Base-by-base conservation (phyloP, 257 asterid genomes). In the Penstemon newberryi region DNA sequence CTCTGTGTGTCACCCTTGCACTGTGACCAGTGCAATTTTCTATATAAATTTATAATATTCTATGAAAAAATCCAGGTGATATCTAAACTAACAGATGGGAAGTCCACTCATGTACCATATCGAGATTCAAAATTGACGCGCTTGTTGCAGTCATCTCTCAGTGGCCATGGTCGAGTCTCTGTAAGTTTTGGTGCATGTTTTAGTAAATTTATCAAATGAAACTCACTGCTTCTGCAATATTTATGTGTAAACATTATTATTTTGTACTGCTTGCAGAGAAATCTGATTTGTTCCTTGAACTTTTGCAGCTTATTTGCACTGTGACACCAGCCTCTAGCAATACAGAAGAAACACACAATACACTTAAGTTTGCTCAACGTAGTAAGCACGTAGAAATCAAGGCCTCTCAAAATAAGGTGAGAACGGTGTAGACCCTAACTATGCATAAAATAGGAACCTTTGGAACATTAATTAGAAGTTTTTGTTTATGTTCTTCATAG, bases 71-170 rank as follows among this genome's bases (percentile, higher is more conserved):
- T 75, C 67, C 80, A 90, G 95, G 95, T 90, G 40, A 90, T 90
- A 75, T 81, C 91, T 75, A 90, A 90, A 76, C 75, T 90, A 81
- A 85, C 91, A 15, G 95, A 87, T 74, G 95, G 86, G 58, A 90
- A 81, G 85, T 84, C 95, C 69, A 84, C 92, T 78, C 96, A 90
- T 70, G 71, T 89, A 75, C 95, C 96, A 0, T 89, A 82, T 78
- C 88, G 93, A 75, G 93, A 86, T 84, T 90, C 96, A 71, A 90
- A 90, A 69, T 88, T 90, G 57, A 87, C 95, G 15, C 95, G 94
- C 60, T 77, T 90, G 73, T 78, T 87, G 82, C 96, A 90, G 79
- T 84, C 95, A 57, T 87, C 93, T 78, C 95, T 87, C 68, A 87
- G 96, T 76, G 93, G 95, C 53, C 89, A 73, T 60, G 94, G 95